Evolutionary conservation across 1,284 basidiomycete species (phyloP).

Genomic region (Neolentinus lepideus): DNA sequence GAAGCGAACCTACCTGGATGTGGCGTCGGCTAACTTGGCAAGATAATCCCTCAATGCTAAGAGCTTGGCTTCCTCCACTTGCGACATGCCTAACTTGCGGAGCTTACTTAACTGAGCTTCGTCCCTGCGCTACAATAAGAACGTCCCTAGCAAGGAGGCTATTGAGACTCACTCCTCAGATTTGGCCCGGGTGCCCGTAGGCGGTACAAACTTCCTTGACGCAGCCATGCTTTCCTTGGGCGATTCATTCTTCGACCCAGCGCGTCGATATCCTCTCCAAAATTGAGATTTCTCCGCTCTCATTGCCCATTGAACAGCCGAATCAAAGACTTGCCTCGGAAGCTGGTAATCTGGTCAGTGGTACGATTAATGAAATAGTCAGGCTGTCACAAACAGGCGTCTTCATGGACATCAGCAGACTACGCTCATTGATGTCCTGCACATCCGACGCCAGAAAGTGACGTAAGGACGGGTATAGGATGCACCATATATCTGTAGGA

Average conservation of each 20-base stretch:
- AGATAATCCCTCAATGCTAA: constrained; percentile 86
- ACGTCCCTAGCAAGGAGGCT: neutral
- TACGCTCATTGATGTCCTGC: constrained; percentile 67
- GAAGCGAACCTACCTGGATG: constrained; percentile 38
- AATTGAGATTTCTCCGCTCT: constrained; percentile 68
- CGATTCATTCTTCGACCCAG: constrained; percentile 47
- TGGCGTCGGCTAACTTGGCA: constrained; percentile 70
- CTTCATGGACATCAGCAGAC: constrained; percentile 70
- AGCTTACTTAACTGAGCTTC: constrained; percentile 67
- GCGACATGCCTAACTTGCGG: constrained; percentile 77
- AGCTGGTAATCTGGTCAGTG: constrained; percentile 37
- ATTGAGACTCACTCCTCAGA: constrained; percentile 64
- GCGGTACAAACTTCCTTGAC: constrained; percentile 38
- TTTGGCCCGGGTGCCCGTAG: constrained; percentile 40
- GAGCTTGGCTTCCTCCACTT: constrained; percentile 76
- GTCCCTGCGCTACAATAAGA: constrained; percentile 45
- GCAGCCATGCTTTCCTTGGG: constrained; percentile 63
- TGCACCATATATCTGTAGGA: constrained; percentile 90
- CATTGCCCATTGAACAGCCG: constrained; percentile 85
- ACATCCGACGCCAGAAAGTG: constrained; percentile 86
- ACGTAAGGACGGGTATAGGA: constrained; percentile 86
- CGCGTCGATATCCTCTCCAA: constrained; percentile 56
- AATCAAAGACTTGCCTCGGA: constrained; percentile 75
- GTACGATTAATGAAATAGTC: neutral
- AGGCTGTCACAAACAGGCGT: constrained; percentile 47